Conservation (phyloP, 805 yeast genomes). For the Saccharomycopsis sp. region DNA sequence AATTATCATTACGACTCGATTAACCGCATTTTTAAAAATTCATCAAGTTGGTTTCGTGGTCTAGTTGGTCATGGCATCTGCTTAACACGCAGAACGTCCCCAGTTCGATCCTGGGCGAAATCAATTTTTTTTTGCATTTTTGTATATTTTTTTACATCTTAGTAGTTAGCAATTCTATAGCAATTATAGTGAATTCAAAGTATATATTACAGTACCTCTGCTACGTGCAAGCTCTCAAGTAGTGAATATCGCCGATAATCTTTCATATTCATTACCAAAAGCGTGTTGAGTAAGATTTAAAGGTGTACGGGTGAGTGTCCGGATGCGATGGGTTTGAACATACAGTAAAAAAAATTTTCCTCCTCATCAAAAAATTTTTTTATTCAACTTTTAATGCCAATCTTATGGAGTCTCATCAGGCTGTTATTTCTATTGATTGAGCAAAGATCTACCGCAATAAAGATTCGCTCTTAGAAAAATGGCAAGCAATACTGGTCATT, state of each 20-base stretch:
- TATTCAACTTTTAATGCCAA: not conserved
- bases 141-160: not conserved
- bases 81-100: constrained; percentile 99
- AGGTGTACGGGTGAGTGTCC: not conserved
- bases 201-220: too few relatives aligned
- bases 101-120: constrained; percentile 99
- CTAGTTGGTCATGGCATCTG: constrained; percentile 99
- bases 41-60: constrained; percentile 73
- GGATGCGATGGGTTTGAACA: not conserved
- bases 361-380: not conserved
- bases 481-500: not conserved
- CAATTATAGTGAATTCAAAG: too few relatives aligned
- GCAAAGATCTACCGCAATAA: too few relatives aligned
- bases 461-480: not conserved
- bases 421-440: too few relatives aligned
- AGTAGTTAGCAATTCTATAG: too few relatives aligned
- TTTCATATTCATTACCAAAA: not conserved
- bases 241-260: too few relatives aligned
- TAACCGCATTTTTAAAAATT: too few relatives aligned
- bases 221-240: too few relatives aligned
- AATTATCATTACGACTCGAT: too few relatives aligned
- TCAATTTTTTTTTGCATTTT: constrained; percentile 44
- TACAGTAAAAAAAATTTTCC: not conserved
- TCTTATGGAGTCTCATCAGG: not conserved
- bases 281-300: not conserved